Evolutionary conservation across 1,284 basidiomycete species (phyloP).

Genomic region (Hypsizygus ulmarius): DNA sequence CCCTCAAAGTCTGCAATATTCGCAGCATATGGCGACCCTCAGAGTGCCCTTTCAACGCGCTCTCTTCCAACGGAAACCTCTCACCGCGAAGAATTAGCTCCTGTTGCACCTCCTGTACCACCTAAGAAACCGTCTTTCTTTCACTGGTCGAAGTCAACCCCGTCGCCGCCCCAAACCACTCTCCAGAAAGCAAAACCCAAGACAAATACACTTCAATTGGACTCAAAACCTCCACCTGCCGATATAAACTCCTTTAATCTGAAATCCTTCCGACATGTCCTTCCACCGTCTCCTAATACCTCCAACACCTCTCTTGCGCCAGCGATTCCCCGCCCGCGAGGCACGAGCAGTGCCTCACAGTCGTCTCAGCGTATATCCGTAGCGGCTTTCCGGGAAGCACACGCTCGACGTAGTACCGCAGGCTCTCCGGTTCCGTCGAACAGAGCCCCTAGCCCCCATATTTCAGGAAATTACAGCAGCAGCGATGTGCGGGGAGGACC

Average conservation of each 20-base stretch:
- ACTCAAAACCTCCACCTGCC: slow-evolving; percentile 22
- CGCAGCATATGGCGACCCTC: slow-evolving; percentile 45
- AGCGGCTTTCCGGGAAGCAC: slow-evolving; percentile 74
- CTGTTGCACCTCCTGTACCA: slow-evolving; percentile 22
- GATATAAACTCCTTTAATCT: slow-evolving; percentile 50
- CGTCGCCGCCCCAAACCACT: slow-evolving; percentile 18
- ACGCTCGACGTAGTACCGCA: slow-evolving; percentile 59
- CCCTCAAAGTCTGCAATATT: slow-evolving; percentile 59
- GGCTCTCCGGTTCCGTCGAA: slow-evolving; percentile 59
- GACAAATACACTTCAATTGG: slow-evolving; percentile 22
- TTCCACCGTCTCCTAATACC: slow-evolving; percentile 29
- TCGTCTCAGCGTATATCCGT: slow-evolving; percentile 70
- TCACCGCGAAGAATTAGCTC: slow-evolving; percentile 23
- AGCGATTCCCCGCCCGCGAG: slow-evolving; percentile 47
- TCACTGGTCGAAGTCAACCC: slow-evolving; percentile 35
- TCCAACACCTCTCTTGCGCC: slow-evolving; percentile 28
- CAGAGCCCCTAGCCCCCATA: slow-evolving; percentile 40
- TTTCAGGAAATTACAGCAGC: slow-evolving; percentile 22
- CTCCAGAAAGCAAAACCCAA: slow-evolving; percentile 39
- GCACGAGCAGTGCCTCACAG: slow-evolving; percentile 57
- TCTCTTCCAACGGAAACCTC: slow-evolving; percentile 49
- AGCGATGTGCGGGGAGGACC: slow-evolving; percentile 15
- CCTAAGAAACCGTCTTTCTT: slow-evolving; percentile 36
- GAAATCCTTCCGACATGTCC: slow-evolving; percentile 67
- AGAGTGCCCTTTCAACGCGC: slow-evolving; percentile 51